Percentiles rank a stretch among this genome's conserved stretches.
phyloP scores from a whole-genome alignment of 768 basidiomycete genomes.

The Panus rudis region DNA sequence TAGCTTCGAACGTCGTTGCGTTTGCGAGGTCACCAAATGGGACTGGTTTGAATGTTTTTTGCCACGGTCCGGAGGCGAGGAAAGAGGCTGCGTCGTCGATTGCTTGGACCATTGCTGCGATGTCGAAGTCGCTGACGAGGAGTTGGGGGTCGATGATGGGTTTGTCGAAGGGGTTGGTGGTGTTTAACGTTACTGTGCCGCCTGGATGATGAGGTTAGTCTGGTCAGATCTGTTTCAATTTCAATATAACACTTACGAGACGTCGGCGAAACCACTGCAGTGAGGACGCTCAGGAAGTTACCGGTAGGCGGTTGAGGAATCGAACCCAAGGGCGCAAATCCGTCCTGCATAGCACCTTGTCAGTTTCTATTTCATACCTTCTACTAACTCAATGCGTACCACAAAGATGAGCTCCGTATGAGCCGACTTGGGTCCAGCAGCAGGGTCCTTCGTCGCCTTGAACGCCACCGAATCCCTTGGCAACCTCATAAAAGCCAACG shows the following conservation, averaged over 20 bases:
- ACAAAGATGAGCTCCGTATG: constrained; percentile 12
- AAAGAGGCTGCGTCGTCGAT: constrained; percentile 5
- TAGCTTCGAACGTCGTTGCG: constrained; percentile 5
- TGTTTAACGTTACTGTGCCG: constrained; percentile 22
- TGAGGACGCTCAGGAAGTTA: constrained; percentile 8
- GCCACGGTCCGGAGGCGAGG: constrained; percentile 6
- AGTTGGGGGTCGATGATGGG: constrained; percentile 38
- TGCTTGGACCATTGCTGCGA: constrained; percentile 7
- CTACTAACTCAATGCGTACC: constrained; percentile 5
- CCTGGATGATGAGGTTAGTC: not conserved
- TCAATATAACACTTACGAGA: constrained; percentile 6
- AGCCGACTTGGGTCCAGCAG: constrained; percentile 11
- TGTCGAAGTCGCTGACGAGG: constrained; percentile 18
- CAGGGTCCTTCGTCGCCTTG: constrained; percentile 7
- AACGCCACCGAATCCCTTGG: constrained; percentile 4
- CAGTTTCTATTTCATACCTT: not conserved
- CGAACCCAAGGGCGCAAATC: constrained; percentile 2
- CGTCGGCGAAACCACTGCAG: constrained; percentile 8
- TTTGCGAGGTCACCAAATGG: constrained; percentile 1
- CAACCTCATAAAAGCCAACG: constrained; percentile 8
- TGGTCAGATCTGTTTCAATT: not conserved
- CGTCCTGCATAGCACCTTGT: constrained; percentile 3
- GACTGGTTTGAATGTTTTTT: not conserved
- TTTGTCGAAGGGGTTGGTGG: constrained; percentile 30
- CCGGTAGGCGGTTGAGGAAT: constrained; percentile 5